Conservation (phyloP, 441 rosid species). For the Isatis lusitanica region DNA sequence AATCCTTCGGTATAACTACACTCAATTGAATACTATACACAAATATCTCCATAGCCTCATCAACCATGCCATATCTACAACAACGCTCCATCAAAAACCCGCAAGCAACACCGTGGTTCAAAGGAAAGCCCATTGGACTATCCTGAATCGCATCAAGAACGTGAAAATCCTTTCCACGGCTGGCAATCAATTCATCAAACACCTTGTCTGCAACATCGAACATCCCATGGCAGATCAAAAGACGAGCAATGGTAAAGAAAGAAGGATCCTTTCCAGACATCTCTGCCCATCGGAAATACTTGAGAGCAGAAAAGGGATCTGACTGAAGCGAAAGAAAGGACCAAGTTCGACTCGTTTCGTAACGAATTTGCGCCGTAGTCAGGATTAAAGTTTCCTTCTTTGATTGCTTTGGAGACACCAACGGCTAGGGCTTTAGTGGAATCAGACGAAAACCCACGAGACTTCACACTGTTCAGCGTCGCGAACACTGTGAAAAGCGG, state of each 20-base stretch:
- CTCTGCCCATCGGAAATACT: constrained; percentile 40
- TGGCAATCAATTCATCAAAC: constrained; percentile 40
- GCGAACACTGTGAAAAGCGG: neutral
- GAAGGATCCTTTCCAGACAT: constrained; percentile 27
- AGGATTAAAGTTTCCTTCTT: constrained; percentile 19
- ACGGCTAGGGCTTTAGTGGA: constrained; percentile 14
- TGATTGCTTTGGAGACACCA: constrained; percentile 26
- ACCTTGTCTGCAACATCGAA: constrained; percentile 37
- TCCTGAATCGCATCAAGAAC: constrained; percentile 19
- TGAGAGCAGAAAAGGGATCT: constrained; percentile 30
- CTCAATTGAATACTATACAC: constrained; percentile 23
- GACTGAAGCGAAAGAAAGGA: constrained; percentile 35
- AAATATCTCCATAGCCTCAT: constrained; percentile 33
- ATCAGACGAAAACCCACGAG: constrained; percentile 22
- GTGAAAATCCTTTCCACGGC: constrained; percentile 27
- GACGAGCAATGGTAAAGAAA: constrained; percentile 36
- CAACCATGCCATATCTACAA: constrained; percentile 38
- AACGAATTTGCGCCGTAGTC: neutral
- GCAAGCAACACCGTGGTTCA: constrained; percentile 15
- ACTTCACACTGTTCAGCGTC: neutral
- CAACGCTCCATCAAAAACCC: constrained; percentile 43
- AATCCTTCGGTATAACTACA: constrained; percentile 15
- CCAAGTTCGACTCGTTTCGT: constrained; percentile 21
- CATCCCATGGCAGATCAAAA: constrained; percentile 39
- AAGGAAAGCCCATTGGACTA: constrained; percentile 1